These are phyloP conservation scores for Alloteropsis semialata DNA, from an alignment of 176 grass and related monocot genomes.

Conservation along the genomic window DNA sequence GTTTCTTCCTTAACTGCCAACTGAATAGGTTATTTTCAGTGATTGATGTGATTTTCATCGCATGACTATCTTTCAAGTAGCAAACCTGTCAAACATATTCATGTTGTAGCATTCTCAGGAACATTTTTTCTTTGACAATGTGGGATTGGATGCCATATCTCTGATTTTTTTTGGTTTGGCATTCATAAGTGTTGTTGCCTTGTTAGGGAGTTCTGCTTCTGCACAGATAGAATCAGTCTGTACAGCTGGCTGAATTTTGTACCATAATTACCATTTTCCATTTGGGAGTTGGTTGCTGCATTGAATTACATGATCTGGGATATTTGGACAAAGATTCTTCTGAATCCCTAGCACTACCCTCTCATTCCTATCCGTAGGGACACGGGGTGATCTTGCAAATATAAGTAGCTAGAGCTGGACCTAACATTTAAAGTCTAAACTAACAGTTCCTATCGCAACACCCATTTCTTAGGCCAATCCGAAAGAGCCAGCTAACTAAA, in stretches of 20 bases:
- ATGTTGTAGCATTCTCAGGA: constrained; percentile 3
- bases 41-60: neutral
- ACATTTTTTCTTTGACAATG: neutral
- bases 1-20: constrained; percentile 5
- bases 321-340: neutral
- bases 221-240: neutral
- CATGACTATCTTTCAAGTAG: neutral
- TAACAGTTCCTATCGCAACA: too few species aligned
- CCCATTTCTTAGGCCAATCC: too few species aligned
- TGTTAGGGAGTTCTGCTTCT: neutral
- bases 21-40: neutral
- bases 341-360: neutral
- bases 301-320: constrained; percentile 3
- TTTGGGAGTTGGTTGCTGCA: neutral
- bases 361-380: neutral
- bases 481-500: too few species aligned
- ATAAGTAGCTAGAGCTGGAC: too few species aligned
- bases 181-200: neutral
- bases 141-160: neutral
- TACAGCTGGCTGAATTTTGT: neutral
- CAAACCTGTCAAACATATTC: neutral
- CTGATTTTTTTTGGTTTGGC: neutral
- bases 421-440: too few species aligned
- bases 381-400: too few species aligned
- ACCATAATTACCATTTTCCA: neutral